These are phyloP conservation scores for Pseudogymnoascus sp. DNA, from an alignment of 2,329 filamentous ascomycete genomes.

Conservation along the genomic window DNA sequence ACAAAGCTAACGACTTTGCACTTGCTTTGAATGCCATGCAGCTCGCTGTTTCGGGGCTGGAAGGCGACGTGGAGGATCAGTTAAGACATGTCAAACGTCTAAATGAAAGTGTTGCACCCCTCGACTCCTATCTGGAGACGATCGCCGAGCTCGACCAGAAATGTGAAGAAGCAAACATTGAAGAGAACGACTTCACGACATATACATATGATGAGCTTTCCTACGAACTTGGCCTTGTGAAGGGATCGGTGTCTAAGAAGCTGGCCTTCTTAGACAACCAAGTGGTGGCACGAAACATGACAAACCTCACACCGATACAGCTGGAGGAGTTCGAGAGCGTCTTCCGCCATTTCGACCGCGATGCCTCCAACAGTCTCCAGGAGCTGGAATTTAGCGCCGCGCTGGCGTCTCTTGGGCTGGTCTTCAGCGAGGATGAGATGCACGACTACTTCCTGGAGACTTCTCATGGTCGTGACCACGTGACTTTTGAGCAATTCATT, in stretches of 20 bases:
- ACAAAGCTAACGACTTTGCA: conserved; percentile 98
- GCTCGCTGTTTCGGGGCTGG: conserved; percentile 88
- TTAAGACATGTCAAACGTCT: conserved; percentile 77
- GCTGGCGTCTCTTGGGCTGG: conserved; percentile 84
- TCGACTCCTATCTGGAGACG: conserved; percentile 84
- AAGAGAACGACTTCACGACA: conserved; percentile 99
- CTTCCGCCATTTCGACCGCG: conserved; percentile 94
- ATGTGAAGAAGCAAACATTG: conserved; percentile 93
- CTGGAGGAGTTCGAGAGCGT: conserved; percentile 98
- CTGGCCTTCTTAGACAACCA: conserved; percentile 95
- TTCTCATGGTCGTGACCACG: conserved; percentile 67
- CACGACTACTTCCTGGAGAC: conserved; percentile 87
- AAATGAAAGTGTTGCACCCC: conserved; percentile 73
- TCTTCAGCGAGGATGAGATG: conserved; percentile 98
- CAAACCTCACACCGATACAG: conserved; percentile 95
- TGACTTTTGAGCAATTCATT: conserved; percentile 98
- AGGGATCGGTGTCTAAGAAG: conserved; percentile 90
- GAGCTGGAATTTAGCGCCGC: conserved; percentile 96
- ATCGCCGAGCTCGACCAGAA: conserved; percentile 81
- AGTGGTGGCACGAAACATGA: conserved; percentile 97
- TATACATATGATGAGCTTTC: conserved; percentile 95
- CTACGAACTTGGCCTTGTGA: conserved; percentile 88
- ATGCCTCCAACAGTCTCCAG: conserved; percentile 78
- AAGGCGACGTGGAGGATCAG: conserved; percentile 95
- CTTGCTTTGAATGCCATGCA: conserved; percentile 91